Evolutionary conservation across 768 basidiomycete species (phyloP), one percentile per base, ranked within the genome.

Genomic region (Kwoniella dendrophila): DNA sequence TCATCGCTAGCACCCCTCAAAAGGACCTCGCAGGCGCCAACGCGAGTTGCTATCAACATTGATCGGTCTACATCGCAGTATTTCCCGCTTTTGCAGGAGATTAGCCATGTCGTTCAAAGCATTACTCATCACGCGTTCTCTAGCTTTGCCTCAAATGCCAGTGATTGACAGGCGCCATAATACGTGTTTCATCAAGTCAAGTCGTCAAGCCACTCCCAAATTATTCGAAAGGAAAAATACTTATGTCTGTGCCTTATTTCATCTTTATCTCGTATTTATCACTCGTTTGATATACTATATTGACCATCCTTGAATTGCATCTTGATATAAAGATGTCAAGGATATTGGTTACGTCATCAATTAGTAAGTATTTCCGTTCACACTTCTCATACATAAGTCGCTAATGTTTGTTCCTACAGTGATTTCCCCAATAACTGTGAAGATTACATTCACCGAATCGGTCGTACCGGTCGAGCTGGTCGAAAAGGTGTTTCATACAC

Each of bases 351-450:
- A 62, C 38, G 60, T 62, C 45, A 62, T 62, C 27, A 62, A 62
- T 47, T 62, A 62, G 60, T 62, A 36, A 56, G 60, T 62, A n/a
- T 18, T 58, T 36, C 54, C 70, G 7, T 51, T 11, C 53, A 69
- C 60, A 51, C 45, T 1, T 58, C 14, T 24, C 11, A 18, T 16
- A 27, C 0, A 29, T 45, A 8, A 12, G 18, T 20, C 20, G 29
- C 56, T 59, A 34, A 11, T 1, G 16, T 18, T 0, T 29, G 66
- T 8, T 33, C 34, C 56, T 34, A 2, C 68, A 94, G 92, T 78
- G 94, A 97, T 79, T 96, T 98, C 83, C 93, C 94, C 0, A 96
- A 96, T 81, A 94, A 95, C 77, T 91, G 90, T 74, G 93, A 95
- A 82, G 94, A 96, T 80, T 98, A 98, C 81, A 92, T 97, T 63